Evolutionary conservation across 306 rosid genomes (phyloP).

Genomic region (Vigna reflexopilosa): DNA sequence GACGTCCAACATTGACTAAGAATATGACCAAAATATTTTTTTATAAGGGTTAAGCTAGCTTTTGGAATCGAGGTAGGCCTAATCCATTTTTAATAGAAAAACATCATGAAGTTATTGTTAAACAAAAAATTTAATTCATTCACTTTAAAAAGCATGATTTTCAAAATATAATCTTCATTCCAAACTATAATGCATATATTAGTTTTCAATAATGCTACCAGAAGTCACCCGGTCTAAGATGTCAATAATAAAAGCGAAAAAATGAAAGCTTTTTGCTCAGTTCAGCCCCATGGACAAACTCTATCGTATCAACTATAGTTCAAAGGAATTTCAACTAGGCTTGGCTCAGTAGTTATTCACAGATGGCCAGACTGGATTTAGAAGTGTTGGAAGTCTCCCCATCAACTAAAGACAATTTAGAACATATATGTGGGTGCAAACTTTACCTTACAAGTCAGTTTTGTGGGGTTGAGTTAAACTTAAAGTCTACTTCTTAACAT

Average conservation of each 20-base stretch:
- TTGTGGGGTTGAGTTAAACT: no score
- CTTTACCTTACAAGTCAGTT: no score
- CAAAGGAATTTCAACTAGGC: constrained; percentile 17
- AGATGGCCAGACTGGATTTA: constrained; percentile 15
- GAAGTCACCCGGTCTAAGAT: background rate
- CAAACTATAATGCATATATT: constrained; percentile 17
- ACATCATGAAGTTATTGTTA: background rate
- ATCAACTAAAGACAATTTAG: no score
- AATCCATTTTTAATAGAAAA: background rate
- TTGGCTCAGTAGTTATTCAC: constrained; percentile 17
- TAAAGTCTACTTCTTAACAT: no score
- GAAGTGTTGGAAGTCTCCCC: no score
- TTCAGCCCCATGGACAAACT: constrained; percentile 9
- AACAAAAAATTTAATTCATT: background rate
- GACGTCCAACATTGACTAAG: no score
- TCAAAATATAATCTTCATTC: background rate
- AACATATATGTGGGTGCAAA: no score
- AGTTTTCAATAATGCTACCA: constrained; percentile 1
- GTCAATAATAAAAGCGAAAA: background rate
- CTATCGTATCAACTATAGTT: constrained; percentile 3
- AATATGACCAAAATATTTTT: no score
- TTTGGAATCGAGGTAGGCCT: background rate
- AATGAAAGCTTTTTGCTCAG: background rate
- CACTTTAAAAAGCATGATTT: background rate
- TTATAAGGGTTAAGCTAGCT: background rate